Evolutionary conservation across 1,284 basidiomycete genomes (phyloP).

Genomic region (Melanopsichium pennsylvanicum): DNA sequence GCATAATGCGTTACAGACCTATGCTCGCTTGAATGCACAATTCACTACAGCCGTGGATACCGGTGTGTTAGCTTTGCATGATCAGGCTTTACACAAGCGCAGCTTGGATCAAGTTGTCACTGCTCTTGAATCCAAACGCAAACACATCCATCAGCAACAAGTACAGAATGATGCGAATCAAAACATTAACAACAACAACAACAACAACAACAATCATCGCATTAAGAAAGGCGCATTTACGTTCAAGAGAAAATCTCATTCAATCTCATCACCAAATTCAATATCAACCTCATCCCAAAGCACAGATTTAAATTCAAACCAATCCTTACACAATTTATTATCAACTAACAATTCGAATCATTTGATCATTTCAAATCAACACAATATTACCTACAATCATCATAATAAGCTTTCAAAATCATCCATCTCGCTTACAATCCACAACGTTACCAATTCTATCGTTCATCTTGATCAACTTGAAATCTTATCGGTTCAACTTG

Average conservation of each 20-base stretch:
- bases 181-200: background rate
- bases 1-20: conserved; percentile 17
- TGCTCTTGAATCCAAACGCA: conserved; percentile 2
- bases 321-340: no score
- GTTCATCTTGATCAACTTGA: background rate
- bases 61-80: conserved; percentile 33
- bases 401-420: no score
- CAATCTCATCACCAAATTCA: no score
- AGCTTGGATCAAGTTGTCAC: conserved; percentile 11
- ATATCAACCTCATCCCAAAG: background rate
- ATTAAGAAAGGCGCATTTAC: no score
- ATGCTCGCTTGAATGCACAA: conserved; percentile 14
- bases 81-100: conserved; percentile 28
- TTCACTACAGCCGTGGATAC: conserved; percentile 30
- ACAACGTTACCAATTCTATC: no score
- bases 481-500: conserved; percentile 34
- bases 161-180: no score
- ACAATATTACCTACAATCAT: conserved; percentile 2
- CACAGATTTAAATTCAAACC: no score
- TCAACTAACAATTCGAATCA: conserved; percentile 9
- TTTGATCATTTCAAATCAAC: conserved; percentile 3
- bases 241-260: no score
- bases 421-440: no score
- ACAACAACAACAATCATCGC: background rate
- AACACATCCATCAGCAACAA: no score